Base-by-base conservation (phyloP, 2,329 filamentous ascomycete genomes). In the Pseudocercospora musae region DNA sequence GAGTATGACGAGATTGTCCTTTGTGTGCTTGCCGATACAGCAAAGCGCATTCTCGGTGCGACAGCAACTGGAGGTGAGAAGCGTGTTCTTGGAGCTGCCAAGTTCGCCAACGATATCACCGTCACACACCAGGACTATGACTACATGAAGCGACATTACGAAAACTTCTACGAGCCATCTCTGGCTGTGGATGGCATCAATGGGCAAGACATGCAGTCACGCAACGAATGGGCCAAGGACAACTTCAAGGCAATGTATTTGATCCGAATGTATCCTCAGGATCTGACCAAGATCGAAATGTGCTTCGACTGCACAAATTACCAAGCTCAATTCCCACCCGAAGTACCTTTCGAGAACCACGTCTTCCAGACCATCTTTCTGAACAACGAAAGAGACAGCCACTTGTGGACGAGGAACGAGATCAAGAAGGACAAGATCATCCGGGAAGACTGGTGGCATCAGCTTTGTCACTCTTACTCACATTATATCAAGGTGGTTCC, bases 331-430 rank as follows among this genome's bases (percentile, higher is more conserved):
- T 89, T 92, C 65, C 85, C 85, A 1, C 73, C 78, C 3, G 74
- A 78, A 1, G 78, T 84, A 0, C 79, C 81, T 0, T 82, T 84
- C 57, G 81, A 85, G 25, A 79, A 84, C 57, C 87, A 90, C 69
- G 83, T 91, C 15, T 91, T 89, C 72, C 88, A 92, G 68, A 87
- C 84, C 8, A 89, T 88, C 58, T 89, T 87, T 71, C 78, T 89
- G 4, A 85, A 88, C 73, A 85, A 86, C 62, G 75, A 81, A 3
- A 72, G 80, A 1, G 80, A 84, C 63, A 74, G 77, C 7, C 74
- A 86, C 27, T 72, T 87, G 2, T 89, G 86, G 86, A 84, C 81
- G 0, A 82, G 83, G 27, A 78, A 82, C 62, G 81, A 87, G 18
- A 89, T 89, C 44, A 79, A 85, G 66, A 76, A 83, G 66, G 72